Evolutionary conservation across 192 early-diverging fungal species (phyloP), one percentile per base, ranked within the genome.

Genomic region (Chytriomyces confervae): DNA sequence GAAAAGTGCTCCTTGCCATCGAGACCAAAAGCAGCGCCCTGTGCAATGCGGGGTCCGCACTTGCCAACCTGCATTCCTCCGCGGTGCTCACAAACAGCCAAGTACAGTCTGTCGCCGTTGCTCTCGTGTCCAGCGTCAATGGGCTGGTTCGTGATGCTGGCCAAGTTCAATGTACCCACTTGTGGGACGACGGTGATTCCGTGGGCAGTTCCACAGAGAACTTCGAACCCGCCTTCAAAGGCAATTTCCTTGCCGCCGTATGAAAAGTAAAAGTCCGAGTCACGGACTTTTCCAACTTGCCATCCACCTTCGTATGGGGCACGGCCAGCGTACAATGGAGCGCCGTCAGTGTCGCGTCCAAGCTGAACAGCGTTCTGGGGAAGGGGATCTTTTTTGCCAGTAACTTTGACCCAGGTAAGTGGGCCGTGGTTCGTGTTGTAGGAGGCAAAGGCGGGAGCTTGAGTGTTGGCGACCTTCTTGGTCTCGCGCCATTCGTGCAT

Each of bases 181-280:
- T 85, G 82, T 18, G 81, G 79, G 29, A 89, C 81, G 85, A 88
- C 91, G 24, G 83, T 76, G 57, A 92, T 80, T 48, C 73, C 81
- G 74, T 81, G 86, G 13, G 88, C 86, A 57, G 84, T 83, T 44
- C 91, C 91, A 73, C 88, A 87, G 62, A 92, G 83, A 3, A 92
- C 85, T 76, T 90, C 84, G 76, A 88, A 91, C 0, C 16, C 74
- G 51, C 86, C 82, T 29, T 68, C 27, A 27, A 88, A 63, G 7
- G 51, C 74, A 16, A 84, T 45, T 70, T 90, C 89, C 75, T 90
- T 89, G 74, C 88, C 85, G 48, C 84, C 86, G 70, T 82, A 90
- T 47, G 86, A 79, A 43, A 92, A 81, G 60, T 74, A 81, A 63
- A 81, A 82, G 9, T 83, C 79, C 20, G 62, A 49, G 23, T 23